Evolutionary conservation across 768 basidiomycete genomes (phyloP).

Genomic region (Termitomyces sp.): DNA sequence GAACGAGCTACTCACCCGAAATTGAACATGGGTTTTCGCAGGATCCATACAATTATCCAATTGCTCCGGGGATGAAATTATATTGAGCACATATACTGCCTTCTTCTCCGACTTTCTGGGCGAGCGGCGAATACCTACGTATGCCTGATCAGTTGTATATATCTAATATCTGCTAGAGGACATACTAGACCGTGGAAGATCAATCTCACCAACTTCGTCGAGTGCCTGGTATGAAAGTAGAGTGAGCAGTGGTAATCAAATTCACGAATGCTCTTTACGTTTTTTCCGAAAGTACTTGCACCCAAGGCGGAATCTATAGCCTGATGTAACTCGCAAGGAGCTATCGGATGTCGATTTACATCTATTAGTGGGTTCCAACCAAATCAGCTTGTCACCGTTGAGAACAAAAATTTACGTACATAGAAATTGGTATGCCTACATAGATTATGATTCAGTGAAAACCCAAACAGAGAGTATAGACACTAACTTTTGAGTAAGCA

Average conservation of each 20-base stretch:
- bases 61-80: slow-evolving; percentile 57
- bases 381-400: not conserved
- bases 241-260: not conserved
- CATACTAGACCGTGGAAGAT: slow-evolving; percentile 38
- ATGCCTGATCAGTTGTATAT: slow-evolving; percentile 11
- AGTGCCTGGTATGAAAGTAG: slow-evolving; percentile 43
- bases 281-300: slow-evolving; percentile 67
- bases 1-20: slow-evolving; percentile 47
- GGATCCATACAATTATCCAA: slow-evolving; percentile 82
- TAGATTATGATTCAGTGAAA: slow-evolving; percentile 7
- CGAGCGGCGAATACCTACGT: slow-evolving; percentile 56
- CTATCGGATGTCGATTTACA: slow-evolving; percentile 72
- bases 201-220: slow-evolving; percentile 55
- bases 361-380: slow-evolving; percentile 39
- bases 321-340: slow-evolving; percentile 60
- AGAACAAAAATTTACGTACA: slow-evolving; percentile 44
- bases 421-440: slow-evolving; percentile 78
- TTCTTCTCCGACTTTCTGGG: slow-evolving; percentile 75
- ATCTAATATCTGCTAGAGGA: not conserved
- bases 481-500: slow-evolving; percentile 59
- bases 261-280: slow-evolving; percentile 32
- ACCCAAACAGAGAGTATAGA: not conserved
- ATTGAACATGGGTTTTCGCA: slow-evolving; percentile 59
- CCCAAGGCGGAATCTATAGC: slow-evolving; percentile 61
- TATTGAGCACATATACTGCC: slow-evolving; percentile 78